These are phyloP conservation scores for Vaccinium corymbosum DNA, from an alignment of 148 eudicot genomes.

Conservation along the genomic window DNA sequence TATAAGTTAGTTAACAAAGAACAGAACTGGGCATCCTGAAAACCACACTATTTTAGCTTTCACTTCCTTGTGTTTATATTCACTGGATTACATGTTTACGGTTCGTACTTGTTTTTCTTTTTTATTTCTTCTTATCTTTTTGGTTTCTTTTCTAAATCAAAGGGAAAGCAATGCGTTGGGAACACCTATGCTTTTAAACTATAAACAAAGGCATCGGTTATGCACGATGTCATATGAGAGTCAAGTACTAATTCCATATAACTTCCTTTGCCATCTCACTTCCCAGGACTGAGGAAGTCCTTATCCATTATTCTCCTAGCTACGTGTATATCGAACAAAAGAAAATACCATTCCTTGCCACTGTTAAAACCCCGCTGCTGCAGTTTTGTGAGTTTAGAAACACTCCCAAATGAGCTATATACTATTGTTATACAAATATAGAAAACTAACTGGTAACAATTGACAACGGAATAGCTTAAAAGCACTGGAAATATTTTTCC, in stretches of 20 bases:
- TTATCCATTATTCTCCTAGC: background rate
- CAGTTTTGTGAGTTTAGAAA: background rate
- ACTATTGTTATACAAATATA: background rate
- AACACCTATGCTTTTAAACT: background rate
- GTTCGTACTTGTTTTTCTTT: background rate
- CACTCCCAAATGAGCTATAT: background rate
- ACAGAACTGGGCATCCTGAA: constrained; percentile 8
- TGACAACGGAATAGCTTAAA: background rate
- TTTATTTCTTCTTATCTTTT: background rate
- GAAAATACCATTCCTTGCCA: background rate
- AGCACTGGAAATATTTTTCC: too few species aligned
- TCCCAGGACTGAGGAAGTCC: background rate
- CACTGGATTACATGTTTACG: background rate
- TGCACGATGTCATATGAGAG: background rate
- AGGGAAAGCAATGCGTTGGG: background rate
- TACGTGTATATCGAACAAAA: background rate
- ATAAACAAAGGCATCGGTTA: too few species aligned
- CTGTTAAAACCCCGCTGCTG: background rate
- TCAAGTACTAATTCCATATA: background rate
- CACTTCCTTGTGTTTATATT: background rate
- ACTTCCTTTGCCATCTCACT: background rate
- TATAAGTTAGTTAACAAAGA: background rate
- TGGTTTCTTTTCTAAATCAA: background rate
- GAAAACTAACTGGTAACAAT: background rate
- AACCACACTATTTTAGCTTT: background rate